phyloP scores from a whole-genome alignment of 768 basidiomycete genomes.

The Boletus reticulatus region DNA sequence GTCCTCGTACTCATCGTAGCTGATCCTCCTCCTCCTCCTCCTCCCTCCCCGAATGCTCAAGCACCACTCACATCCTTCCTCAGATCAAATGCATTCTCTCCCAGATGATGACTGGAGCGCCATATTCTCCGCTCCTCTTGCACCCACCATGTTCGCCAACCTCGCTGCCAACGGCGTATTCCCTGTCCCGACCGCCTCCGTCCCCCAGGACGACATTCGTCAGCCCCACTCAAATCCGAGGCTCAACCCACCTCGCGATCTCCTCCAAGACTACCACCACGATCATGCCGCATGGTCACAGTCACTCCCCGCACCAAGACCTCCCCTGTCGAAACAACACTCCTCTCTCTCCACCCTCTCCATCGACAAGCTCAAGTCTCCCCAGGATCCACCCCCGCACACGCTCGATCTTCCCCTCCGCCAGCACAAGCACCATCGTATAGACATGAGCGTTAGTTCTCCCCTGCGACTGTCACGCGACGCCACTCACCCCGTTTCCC shows the following conservation, averaged over 20 bases:
- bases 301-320: slow-evolving; percentile 26
- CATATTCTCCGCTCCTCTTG: slow-evolving; percentile 60
- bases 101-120: slow-evolving; percentile 48
- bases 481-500: slow-evolving; percentile 2
- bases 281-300: slow-evolving; percentile 30
- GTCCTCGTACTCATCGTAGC: neutral
- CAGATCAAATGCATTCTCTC: slow-evolving; percentile 28
- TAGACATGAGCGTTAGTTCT: slow-evolving; percentile 12
- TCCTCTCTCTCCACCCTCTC: slow-evolving; percentile 16
- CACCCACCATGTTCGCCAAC: slow-evolving; percentile 58
- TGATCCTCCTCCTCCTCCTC: slow-evolving; percentile 3
- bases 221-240: slow-evolving; percentile 9
- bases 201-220: slow-evolving; percentile 32
- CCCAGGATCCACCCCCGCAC: slow-evolving; percentile 15
- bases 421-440: slow-evolving; percentile 19
- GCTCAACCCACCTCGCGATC: slow-evolving; percentile 18
- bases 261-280: slow-evolving; percentile 9
- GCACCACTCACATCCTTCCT: slow-evolving; percentile 7
- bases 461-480: neutral
- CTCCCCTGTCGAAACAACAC: slow-evolving; percentile 30
- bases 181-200: slow-evolving; percentile 27
- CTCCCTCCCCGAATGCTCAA: slow-evolving; percentile 15
- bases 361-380: slow-evolving; percentile 25
- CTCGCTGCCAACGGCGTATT: slow-evolving; percentile 62
- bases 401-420: slow-evolving; percentile 6